phyloP scores from a whole-genome alignment of 495 filamentous ascomycete species.

The Penicillium bialowiezense region DNA sequence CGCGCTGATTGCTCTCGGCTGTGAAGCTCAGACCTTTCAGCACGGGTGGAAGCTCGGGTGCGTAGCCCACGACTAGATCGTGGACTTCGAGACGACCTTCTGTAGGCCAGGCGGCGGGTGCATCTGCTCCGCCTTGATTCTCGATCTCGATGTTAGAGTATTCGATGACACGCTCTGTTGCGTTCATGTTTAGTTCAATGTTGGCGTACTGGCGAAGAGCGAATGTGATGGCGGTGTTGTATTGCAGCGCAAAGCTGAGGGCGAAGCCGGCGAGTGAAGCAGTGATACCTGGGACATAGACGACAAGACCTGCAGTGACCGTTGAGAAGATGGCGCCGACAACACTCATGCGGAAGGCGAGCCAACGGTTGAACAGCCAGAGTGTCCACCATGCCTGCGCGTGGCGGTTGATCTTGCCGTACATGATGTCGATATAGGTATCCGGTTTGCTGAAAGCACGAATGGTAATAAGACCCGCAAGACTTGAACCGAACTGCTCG shows the following conservation, averaged over 20 bases:
- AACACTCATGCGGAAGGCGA: conserved; percentile 66
- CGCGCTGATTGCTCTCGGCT: conserved; percentile 67
- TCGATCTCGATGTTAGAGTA: conserved; percentile 73
- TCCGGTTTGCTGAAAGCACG: conserved; percentile 66
- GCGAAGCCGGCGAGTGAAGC: conserved; percentile 80
- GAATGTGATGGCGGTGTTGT: conserved; percentile 47
- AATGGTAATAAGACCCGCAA: conserved; percentile 72
- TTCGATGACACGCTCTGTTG: conserved; percentile 78
- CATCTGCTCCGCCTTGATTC: conserved; percentile 50
- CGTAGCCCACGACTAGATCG: conserved; percentile 73
- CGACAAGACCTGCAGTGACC: conserved; percentile 61
- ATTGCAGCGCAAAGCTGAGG: conserved; percentile 56
- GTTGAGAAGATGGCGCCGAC: conserved; percentile 69
- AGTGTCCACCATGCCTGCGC: conserved; percentile 61
- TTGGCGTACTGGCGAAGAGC: conserved; percentile 50
- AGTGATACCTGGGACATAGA: conserved; percentile 61
- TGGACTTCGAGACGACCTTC: conserved; percentile 72
- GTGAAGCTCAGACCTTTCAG: conserved; percentile 72
- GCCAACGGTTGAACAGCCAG: conserved; percentile 73
- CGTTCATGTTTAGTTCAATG: conserved; percentile 79
- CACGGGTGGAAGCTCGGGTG: conserved; percentile 69
- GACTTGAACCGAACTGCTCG: conserved; percentile 68
- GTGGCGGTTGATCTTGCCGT: conserved; percentile 62
- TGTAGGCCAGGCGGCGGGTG: conserved; percentile 78
- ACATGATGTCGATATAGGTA: conserved; percentile 65